phyloP scores from a whole-genome alignment of 2,329 filamentous ascomycete species.

The Pezicula radicicola region DNA sequence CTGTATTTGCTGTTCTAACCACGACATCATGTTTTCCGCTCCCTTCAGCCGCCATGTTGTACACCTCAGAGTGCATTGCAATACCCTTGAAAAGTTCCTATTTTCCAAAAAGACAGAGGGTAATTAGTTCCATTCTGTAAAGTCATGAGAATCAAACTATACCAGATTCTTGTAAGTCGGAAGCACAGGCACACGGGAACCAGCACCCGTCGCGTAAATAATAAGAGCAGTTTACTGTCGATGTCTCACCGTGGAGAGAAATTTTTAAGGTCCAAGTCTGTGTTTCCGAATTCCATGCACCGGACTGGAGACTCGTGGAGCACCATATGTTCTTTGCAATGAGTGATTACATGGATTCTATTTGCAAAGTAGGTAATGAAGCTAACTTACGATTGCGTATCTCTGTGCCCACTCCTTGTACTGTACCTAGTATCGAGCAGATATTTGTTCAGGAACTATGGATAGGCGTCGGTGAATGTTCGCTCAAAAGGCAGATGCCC shows the following conservation, averaged over 20 bases:
- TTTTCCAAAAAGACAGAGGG: no score
- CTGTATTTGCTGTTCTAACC: conserved; percentile 48
- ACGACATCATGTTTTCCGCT: conserved; percentile 59
- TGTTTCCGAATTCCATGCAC: conserved; percentile 5
- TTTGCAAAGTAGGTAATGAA: no score
- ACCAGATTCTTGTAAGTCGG: conserved; percentile 6
- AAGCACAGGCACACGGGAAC: conserved; percentile 5
- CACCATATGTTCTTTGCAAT: conserved; percentile 9
- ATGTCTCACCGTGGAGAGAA: background rate
- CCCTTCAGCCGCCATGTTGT: conserved; percentile 8
- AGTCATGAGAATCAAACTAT: background rate
- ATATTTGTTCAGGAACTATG: conserved; percentile 12
- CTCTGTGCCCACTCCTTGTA: conserved; percentile 11
- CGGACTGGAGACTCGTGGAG: background rate
- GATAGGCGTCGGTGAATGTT: conserved; percentile 8
- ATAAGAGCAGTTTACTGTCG: conserved; percentile 3
- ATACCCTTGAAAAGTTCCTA: conserved; percentile 10
- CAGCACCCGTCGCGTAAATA: conserved; percentile 12
- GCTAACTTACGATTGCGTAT: conserved; percentile 6
- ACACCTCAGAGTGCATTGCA: conserved; percentile 12
- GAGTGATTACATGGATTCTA: no score
- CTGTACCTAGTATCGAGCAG: conserved; percentile 11
- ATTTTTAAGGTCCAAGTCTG: conserved; percentile 8
- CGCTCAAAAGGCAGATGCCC: conserved; percentile 13
- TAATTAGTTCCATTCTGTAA: no score